These are phyloP conservation scores for Ophiosphaerella narmari DNA, from an alignment of 2,329 filamentous ascomycete genomes.

Conservation along the genomic window DNA sequence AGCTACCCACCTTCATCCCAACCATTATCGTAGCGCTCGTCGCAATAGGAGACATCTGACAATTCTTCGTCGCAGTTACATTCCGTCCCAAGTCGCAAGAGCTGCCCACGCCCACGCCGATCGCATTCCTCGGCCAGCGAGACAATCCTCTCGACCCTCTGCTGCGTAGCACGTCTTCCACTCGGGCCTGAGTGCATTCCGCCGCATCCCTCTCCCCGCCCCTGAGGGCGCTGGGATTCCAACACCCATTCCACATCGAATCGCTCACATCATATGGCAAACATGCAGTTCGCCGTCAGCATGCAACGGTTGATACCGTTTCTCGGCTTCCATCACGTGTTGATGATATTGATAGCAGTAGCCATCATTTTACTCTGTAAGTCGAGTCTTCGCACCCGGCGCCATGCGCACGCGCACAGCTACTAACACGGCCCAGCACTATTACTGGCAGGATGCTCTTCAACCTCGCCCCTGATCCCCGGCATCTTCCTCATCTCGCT, in stretches of 20 bases:
- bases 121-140: slow-evolving; percentile 26
- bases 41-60: slow-evolving; percentile 37
- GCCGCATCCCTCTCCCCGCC: slow-evolving; percentile 41
- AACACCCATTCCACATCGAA: slow-evolving; percentile 26
- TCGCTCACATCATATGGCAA: slow-evolving; percentile 48
- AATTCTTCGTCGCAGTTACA: slow-evolving; percentile 37
- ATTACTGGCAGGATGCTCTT: slow-evolving; percentile 92
- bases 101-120: slow-evolving; percentile 24
- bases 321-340: slow-evolving; percentile 77
- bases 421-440: slow-evolving; percentile 65
- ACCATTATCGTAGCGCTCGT: slow-evolving; percentile 23
- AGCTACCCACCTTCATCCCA: slow-evolving; percentile 37
- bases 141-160: slow-evolving; percentile 20
- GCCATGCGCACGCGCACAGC: slow-evolving; percentile 3
- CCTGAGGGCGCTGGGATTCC: slow-evolving; percentile 48
- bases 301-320: slow-evolving; percentile 62
- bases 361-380: slow-evolving; percentile 93
- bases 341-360: slow-evolving; percentile 96
- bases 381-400: slow-evolving; percentile 44
- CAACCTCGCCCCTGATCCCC: slow-evolving; percentile 91
- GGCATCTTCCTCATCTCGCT: slow-evolving; percentile 97
- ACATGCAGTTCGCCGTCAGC: slow-evolving; percentile 56
- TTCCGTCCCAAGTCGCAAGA: slow-evolving; percentile 35
- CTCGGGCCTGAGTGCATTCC: slow-evolving; percentile 39
- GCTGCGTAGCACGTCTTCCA: slow-evolving; percentile 12